phyloP scores from a whole-genome alignment of 2,329 filamentous ascomycete species.

The Fusarium pseudonygamai region DNA sequence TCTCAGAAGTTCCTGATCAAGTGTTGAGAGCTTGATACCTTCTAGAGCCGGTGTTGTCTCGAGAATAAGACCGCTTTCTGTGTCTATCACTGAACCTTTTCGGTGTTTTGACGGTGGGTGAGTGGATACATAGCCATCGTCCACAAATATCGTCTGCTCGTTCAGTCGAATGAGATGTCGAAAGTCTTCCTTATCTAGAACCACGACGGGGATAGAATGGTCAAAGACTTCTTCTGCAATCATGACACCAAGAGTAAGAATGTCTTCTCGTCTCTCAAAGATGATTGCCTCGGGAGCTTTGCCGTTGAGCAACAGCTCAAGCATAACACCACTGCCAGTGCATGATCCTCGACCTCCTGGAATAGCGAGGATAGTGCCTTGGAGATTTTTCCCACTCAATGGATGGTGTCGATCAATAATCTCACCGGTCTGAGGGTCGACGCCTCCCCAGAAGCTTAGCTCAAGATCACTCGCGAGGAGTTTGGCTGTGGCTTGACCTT shows the following conservation, averaged over 20 bases:
- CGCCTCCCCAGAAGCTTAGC: slow-evolving; percentile 59
- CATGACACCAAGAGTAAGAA: slow-evolving; percentile 56
- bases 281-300: slow-evolving; percentile 52
- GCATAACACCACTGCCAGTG: slow-evolving; percentile 55
- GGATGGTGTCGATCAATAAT: slow-evolving; percentile 57
- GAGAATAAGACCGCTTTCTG: not conserved
- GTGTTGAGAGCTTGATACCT: slow-evolving; percentile 28
- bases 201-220: slow-evolving; percentile 52
- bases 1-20: slow-evolving; percentile 7
- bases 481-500: slow-evolving; percentile 40
- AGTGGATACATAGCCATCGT: slow-evolving; percentile 9
- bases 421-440: slow-evolving; percentile 51
- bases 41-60: slow-evolving; percentile 6
- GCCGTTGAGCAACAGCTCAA: slow-evolving; percentile 55
- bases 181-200: slow-evolving; percentile 34
- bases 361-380: slow-evolving; percentile 52
- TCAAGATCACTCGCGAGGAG: slow-evolving; percentile 42
- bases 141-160: slow-evolving; percentile 9
- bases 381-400: slow-evolving; percentile 47
- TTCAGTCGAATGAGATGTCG: not conserved
- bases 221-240: slow-evolving; percentile 53
- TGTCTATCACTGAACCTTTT: not conserved
- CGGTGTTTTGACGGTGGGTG: not conserved
- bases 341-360: slow-evolving; percentile 59
- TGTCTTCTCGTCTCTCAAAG: slow-evolving; percentile 54